Conservation (phyloP, 2,329 filamentous ascomycete genomes). For the Colletotrichum camelliae region DNA sequence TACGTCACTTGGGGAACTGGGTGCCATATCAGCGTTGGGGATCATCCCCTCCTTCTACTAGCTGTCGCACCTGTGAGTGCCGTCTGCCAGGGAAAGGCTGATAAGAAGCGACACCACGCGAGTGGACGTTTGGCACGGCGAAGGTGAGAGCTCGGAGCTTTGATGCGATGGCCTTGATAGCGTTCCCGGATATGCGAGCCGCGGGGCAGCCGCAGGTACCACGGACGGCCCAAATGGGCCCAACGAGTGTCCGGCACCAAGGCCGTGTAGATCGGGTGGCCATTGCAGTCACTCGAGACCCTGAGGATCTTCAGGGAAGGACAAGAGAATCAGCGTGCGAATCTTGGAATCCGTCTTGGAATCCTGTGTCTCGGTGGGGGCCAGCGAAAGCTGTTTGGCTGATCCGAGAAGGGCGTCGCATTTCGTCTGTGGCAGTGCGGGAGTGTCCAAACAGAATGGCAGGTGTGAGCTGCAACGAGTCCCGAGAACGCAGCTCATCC, state of each 20-base stretch:
- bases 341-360: conserved; percentile 6
- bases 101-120: neutral
- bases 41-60: neutral
- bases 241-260: neutral
- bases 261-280: neutral
- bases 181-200: neutral
- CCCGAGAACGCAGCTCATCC: conserved; percentile 1
- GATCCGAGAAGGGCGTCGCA: neutral
- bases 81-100: neutral
- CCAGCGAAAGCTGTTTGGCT: neutral
- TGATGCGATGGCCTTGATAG: neutral
- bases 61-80: neutral
- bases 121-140: neutral
- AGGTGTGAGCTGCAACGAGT: neutral
- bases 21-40: neutral
- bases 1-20: neutral
- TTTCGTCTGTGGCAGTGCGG: conserved; percentile 4
- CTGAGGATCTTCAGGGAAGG: conserved; percentile 13
- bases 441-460: neutral
- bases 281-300: neutral
- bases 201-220: conserved; percentile 17
- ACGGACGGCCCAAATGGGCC: neutral
- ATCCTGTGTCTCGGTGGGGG: conserved; percentile 7
- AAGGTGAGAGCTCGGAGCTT: neutral
- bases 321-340: neutral